phyloP scores from a whole-genome alignment of 139 green algal species.

The Chlorella vulgaris region DNA sequence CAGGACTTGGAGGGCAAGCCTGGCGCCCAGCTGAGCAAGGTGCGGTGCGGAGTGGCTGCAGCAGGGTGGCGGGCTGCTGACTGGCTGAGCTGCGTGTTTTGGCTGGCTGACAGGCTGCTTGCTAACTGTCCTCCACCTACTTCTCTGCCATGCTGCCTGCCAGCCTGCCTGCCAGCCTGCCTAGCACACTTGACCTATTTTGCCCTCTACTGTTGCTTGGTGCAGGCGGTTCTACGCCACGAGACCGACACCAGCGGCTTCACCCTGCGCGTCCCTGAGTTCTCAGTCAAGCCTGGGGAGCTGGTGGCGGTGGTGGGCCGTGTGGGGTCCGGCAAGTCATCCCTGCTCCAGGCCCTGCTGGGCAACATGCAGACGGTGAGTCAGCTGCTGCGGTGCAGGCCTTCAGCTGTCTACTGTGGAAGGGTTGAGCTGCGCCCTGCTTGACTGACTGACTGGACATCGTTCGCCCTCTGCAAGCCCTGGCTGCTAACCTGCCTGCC shows the following conservation, averaged over 20 bases:
- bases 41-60: not conserved
- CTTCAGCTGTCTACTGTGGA: too few relatives aligned
- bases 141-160: not conserved
- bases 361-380: conserved; percentile 67
- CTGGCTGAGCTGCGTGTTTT: not conserved
- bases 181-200: too few relatives aligned
- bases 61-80: not conserved
- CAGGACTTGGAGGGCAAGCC: conserved; percentile 32
- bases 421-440: too few relatives aligned
- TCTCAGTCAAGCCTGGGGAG: conserved; percentile 61
- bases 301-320: conserved; percentile 76
- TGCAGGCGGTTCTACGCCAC: conserved; percentile 57
- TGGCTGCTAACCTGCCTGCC: too few relatives aligned
- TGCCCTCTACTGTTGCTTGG: too few relatives aligned
- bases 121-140: too few relatives aligned
- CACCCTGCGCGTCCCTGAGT: conserved; percentile 57
- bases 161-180: too few relatives aligned
- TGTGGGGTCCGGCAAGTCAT: conserved; percentile 80
- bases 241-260: conserved; percentile 37
- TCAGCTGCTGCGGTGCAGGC: too few relatives aligned
- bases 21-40: conserved; percentile 28
- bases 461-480: too few relatives aligned
- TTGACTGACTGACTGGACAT: too few relatives aligned
- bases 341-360: conserved; percentile 72
- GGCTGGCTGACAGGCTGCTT: too few relatives aligned